Evolutionary conservation across 768 basidiomycete species (phyloP), one percentile per base, ranked within the genome.

Genomic region (Tylopilus sp.): DNA sequence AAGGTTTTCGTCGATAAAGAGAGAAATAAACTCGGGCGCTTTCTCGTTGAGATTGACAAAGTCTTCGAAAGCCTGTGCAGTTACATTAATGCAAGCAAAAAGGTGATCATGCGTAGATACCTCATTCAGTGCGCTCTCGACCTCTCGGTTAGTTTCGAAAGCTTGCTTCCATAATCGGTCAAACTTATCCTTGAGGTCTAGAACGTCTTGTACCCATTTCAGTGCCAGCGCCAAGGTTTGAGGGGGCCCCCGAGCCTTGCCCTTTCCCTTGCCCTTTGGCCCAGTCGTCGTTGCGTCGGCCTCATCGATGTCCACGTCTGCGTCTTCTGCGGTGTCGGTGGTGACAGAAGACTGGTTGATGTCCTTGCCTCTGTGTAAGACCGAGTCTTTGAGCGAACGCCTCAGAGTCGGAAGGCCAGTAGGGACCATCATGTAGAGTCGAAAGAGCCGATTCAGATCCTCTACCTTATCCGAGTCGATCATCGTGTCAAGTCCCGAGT

Each of bases 1-100:
- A 22, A 99, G 78, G 66, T 98, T 87, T 54, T 98, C 95, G 63
- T 99, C 97, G 54, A 99, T 94, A 71, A 92, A 99, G 46, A 99
- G 73, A 4, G 97, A 98, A 37, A 98, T 91, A 67, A 85, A 98
- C 65, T 99, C 97, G 8, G 97, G 86, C 17, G 91, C 84, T 61
- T 90, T 89, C 33, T 83, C 81, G 62, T 97, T 92, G 21, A 77
- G 71, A 71, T 98, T 98, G 66, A 98, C 84, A 69, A 98, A 97
- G 2, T 84, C 79, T 70, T 88, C 85, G 65, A 98, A 98, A 1
- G 94, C 94, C 96, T 99, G 58, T 10, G 52, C 45, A 45, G 28
- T 46, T 7, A 19, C 16, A 37, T 68, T 28, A 58, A 50, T 3
- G 10, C 14, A 25, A 17, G 43, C 21, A 30, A n/a, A 45, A 16